Conservation (phyloP, 495 filamentous ascomycete genomes). For the Pseudevernia furfuracea region DNA sequence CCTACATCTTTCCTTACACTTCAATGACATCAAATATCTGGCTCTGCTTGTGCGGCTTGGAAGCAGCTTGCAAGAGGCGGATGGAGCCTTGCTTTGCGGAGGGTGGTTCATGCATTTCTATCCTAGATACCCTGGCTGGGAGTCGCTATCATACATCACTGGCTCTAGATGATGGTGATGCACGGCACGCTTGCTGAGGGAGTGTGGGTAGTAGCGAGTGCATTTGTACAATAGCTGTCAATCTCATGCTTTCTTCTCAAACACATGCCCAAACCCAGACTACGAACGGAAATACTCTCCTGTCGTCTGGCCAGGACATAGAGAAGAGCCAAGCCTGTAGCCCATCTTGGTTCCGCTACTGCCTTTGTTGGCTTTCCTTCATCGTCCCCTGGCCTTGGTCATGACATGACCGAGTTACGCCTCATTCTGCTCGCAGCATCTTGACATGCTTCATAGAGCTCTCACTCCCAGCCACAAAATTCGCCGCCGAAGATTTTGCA, state of each 20-base stretch:
- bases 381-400: too few species aligned
- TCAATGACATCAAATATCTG: constrained; percentile 8
- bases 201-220: constrained; percentile 10
- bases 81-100: constrained; percentile 3
- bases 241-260: constrained; percentile 4
- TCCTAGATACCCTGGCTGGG: constrained; percentile 14
- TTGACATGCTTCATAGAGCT: too few species aligned
- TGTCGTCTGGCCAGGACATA: not conserved
- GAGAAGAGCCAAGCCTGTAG: not conserved
- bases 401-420: too few species aligned
- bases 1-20: not conserved
- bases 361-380: not conserved
- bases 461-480: too few species aligned
- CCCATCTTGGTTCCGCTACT: not conserved
- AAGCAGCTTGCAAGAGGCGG: not conserved
- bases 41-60: constrained; percentile 11
- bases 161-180: constrained; percentile 17
- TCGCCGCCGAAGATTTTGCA: too few species aligned
- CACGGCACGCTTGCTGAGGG: constrained; percentile 16
- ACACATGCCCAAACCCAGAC: not conserved
- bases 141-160: constrained; percentile 21
- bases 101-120: constrained; percentile 3
- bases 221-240: constrained; percentile 13
- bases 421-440: too few species aligned
- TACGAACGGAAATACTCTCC: not conserved